These are phyloP conservation scores for Mycena pura DNA, from an alignment of 768 basidiomycete genomes.

Conservation along the genomic window DNA sequence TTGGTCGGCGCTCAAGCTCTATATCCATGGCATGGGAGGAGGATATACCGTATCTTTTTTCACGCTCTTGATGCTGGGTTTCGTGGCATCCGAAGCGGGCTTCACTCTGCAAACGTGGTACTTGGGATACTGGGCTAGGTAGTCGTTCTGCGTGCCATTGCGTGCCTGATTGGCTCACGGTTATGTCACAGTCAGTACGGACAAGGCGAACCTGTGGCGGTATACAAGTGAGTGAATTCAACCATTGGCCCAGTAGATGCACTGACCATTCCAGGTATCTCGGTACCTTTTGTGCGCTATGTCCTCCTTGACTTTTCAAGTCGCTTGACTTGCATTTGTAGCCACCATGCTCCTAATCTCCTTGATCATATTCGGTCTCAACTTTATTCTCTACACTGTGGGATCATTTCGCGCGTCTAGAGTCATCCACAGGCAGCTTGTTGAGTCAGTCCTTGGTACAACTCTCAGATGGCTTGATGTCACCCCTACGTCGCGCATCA, in stretches of 20 bases:
- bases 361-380: conserved; percentile 40
- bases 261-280: conserved; percentile 4
- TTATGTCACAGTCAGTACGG: conserved; percentile 44
- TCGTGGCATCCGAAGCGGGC: conserved; percentile 32
- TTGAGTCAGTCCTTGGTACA: conserved; percentile 61
- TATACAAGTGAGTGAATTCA: conserved; percentile 41
- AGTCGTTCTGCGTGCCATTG: neutral
- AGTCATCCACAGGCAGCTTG: conserved; percentile 56
- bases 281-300: conserved; percentile 10
- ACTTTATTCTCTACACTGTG: conserved; percentile 48
- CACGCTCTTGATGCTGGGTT: conserved; percentile 30
- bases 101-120: conserved; percentile 48
- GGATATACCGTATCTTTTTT: conserved; percentile 43
- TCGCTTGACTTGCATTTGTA: conserved; percentile 3
- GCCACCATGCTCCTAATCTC: conserved; percentile 41
- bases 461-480: conserved; percentile 61
- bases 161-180: neutral
- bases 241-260: neutral
- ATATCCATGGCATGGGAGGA: conserved; percentile 46
- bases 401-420: conserved; percentile 62
- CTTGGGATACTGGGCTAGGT: conserved; percentile 49
- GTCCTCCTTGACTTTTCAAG: neutral
- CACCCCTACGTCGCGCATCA: conserved; percentile 59
- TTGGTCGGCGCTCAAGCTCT: conserved; percentile 47
- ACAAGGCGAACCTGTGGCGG: conserved; percentile 39